phyloP scores from a whole-genome alignment of 257 asterid genomes.

The Solanum clarkiae region DNA sequence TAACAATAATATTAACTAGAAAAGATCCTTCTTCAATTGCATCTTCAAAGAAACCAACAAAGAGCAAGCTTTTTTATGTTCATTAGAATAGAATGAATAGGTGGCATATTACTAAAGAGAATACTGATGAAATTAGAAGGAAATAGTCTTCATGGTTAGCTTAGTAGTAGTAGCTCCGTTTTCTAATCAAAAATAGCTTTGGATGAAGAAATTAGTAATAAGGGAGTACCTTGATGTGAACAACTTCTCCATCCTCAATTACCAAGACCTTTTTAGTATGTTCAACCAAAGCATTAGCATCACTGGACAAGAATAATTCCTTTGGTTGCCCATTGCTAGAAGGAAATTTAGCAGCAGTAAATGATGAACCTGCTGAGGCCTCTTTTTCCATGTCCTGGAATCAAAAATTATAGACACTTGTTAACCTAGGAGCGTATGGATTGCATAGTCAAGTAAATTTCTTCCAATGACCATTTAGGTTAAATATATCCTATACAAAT shows the following conservation, averaged over 20 bases:
- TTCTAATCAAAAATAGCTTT: not conserved
- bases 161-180: not conserved
- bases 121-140: not conserved
- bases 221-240: slow-evolving; percentile 63
- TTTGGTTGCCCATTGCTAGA: slow-evolving; percentile 58
- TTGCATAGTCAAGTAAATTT: not conserved
- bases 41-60: not conserved
- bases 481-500: not conserved
- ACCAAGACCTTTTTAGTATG: slow-evolving; percentile 87
- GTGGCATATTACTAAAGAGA: not conserved
- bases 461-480: not conserved
- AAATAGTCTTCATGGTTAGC: not conserved
- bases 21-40: not conserved
- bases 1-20: not conserved
- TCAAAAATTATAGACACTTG: not conserved
- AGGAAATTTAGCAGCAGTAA: slow-evolving; percentile 46
- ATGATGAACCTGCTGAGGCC: slow-evolving; percentile 38
- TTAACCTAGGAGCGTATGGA: not conserved
- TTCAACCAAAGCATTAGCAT: slow-evolving; percentile 87
- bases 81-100: not conserved
- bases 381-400: slow-evolving; percentile 56
- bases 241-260: slow-evolving; percentile 80
- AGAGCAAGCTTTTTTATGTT: not conserved
- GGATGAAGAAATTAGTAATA: not conserved
- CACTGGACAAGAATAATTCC: slow-evolving; percentile 81